phyloP scores from a whole-genome alignment of 139 green algal species.

The Gonium pectorale region DNA sequence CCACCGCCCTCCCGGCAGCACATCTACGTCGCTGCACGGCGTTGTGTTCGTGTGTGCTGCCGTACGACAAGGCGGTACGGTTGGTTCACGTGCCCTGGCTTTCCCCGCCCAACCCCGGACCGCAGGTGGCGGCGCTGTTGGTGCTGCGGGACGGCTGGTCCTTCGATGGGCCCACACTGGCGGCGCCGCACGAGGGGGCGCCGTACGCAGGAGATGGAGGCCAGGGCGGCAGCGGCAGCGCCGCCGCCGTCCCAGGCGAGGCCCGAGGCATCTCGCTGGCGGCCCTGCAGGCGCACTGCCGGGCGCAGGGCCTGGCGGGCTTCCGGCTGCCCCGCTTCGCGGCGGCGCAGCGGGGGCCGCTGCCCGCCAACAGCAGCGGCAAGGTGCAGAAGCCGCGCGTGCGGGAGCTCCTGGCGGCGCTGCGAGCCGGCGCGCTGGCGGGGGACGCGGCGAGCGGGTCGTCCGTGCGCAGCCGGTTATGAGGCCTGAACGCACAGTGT shows the following conservation, averaged over 20 bases:
- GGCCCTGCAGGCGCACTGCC: constrained; percentile 68
- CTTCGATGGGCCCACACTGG: constrained; percentile 29
- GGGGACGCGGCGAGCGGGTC: too few relatives aligned
- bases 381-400: constrained; percentile 80
- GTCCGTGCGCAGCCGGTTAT: background rate
- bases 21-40: background rate
- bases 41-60: too few relatives aligned
- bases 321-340: constrained; percentile 78
- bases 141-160: constrained; percentile 68
- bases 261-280: background rate
- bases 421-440: background rate
- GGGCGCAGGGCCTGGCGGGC: constrained; percentile 58
- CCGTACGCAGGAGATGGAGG: background rate
- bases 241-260: background rate
- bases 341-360: background rate
- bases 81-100: too few relatives aligned
- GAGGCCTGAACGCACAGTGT: too few relatives aligned
- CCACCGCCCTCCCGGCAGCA: too few relatives aligned
- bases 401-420: constrained; percentile 26
- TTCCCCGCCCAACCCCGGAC: background rate
- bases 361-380: constrained; percentile 75
- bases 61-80: too few relatives aligned
- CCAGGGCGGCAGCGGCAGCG: constrained; percentile 8
- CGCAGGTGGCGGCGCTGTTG: constrained; percentile 64
- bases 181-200: background rate